phyloP scores from a whole-genome alignment of 164 flowering plant species.

The Cinnamomum chago region DNA sequence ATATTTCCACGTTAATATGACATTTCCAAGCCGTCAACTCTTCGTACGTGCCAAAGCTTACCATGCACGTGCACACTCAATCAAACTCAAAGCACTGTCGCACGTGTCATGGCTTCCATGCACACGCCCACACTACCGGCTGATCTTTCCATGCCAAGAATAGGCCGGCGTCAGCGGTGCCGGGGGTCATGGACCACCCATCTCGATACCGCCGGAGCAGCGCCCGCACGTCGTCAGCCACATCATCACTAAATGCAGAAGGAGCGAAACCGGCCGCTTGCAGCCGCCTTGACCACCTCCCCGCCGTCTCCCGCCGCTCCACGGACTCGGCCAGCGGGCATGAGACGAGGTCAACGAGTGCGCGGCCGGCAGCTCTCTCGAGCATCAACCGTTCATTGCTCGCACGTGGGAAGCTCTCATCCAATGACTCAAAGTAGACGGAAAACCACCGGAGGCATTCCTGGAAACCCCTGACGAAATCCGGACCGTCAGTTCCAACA shows the following conservation, averaged over 20 bases:
- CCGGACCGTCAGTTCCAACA: conserved; percentile 50
- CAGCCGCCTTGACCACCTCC: conserved; percentile 62
- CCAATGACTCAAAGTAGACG: conserved; percentile 80
- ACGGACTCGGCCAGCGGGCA: conserved; percentile 47
- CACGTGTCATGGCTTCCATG: conserved; percentile 61
- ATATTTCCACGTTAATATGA: neutral
- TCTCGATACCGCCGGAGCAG: conserved; percentile 82
- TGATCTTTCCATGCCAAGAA: conserved; percentile 85
- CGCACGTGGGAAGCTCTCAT: conserved; percentile 65
- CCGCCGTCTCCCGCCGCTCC: conserved; percentile 78
- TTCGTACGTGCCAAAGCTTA: conserved; percentile 4
- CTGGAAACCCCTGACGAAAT: conserved; percentile 55
- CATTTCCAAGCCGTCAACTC: conserved; percentile 1
- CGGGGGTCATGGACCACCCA: conserved; percentile 76
- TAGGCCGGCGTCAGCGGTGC: conserved; percentile 50
- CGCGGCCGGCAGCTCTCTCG: conserved; percentile 74
- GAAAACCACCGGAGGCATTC: conserved; percentile 75
- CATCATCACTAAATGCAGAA: conserved; percentile 67
- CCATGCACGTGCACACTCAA: conserved; percentile 22
- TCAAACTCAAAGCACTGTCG: neutral
- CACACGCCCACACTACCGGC: conserved; percentile 90
- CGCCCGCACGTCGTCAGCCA: conserved; percentile 77
- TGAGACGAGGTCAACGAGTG: conserved; percentile 70
- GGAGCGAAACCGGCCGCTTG: conserved; percentile 45
- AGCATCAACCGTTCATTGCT: conserved; percentile 85